Base-by-base conservation (phyloP, 2,329 filamentous ascomycete genomes). In the Hypoxylon sp. region DNA sequence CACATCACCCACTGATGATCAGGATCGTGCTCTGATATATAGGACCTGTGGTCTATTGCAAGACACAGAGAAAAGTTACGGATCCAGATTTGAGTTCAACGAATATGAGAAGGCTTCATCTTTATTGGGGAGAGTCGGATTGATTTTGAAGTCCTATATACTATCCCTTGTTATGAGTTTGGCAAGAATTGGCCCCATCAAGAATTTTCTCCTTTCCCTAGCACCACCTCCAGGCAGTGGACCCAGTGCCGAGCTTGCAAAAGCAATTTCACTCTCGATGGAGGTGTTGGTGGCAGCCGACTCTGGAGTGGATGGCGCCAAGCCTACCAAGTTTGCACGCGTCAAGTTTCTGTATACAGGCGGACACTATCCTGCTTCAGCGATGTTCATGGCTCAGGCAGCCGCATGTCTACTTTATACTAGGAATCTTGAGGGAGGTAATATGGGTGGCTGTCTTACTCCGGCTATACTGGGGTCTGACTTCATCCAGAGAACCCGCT, bases 381-480 rank as follows among this genome's bases (percentile, higher is more conserved):
- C 7, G n/a, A 35, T 53, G 32, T 37, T 37, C 29, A 53, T 53
- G 31, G 31, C 50, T 15, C n/a, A 39, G 11, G 50, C 31, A 15
- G 15, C 50, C n/a, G 50, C 50, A 10, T 53, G 31, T 1, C 31
- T 53, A 10, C 50, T 53, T 15, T 53, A 39, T 53, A 32, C 17
- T 6, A 53, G 31, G 29, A 19, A 53, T 1, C 10, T 53, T 7
- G 50, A 24, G 6, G 31, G 50, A 11, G 17, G 13, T 32, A 53
- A 39, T 15, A 37, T 32, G 2, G 50, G 50, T 24, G 50, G 50
- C 29, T 53, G 50, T 53, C 50, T 53, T 24, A 53, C 50, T 11
- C 31, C 50, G 13, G 50, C 50, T 19, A 53, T 53, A 10, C 11
- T 39, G 19, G 50, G 50, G 15, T 39, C 50, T 13, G 50, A 53